A percentile compares a stretch with the other conserved stretches of the same genome.
phyloP scores from a whole-genome alignment of 192 early-diverging fungal species.

The Haplosporangium gracile region DNA sequence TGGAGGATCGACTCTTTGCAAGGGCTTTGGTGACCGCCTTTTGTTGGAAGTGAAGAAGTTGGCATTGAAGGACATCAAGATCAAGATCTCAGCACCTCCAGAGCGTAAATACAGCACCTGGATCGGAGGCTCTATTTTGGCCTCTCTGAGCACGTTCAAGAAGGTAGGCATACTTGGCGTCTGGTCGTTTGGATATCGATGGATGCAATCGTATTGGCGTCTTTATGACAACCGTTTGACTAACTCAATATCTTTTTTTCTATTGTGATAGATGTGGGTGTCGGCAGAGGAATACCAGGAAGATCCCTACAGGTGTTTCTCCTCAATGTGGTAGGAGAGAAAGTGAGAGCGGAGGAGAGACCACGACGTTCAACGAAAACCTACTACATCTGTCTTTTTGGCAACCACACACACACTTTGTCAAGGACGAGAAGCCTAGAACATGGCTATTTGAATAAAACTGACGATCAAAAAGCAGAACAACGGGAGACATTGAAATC shows the following conservation, averaged over 20 bases:
- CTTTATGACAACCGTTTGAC: not conserved
- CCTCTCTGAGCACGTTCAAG: conserved; percentile 97
- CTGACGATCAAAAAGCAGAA: not conserved
- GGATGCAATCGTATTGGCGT: not conserved
- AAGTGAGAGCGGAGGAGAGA: not conserved
- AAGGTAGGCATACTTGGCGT: conserved; percentile 62
- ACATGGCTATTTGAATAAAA: not conserved
- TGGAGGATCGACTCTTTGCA: conserved; percentile 95
- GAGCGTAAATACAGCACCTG: conserved; percentile 99
- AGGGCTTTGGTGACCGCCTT: conserved; percentile 93
- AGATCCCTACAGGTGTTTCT: conserved; percentile 84
- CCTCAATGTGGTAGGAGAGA: conserved; percentile 42
- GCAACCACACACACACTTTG: not conserved
- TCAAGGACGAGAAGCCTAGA: not conserved
- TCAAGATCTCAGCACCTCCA: conserved; percentile 97
- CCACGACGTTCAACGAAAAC: not conserved
- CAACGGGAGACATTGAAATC: not conserved
- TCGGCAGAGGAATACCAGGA: conserved; percentile 98
- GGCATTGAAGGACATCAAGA: conserved; percentile 94
- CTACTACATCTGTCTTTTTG: not conserved
- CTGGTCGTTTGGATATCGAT: not conserved
- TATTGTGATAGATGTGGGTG: conserved; percentile 88
- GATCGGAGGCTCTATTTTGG: conserved; percentile 98
- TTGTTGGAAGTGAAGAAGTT: conserved; percentile 91
- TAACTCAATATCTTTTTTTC: not conserved